Evolutionary conservation across 2,329 filamentous ascomycete species (phyloP), one percentile per base, ranked within the genome.

Genomic region (Claviceps africana): DNA sequence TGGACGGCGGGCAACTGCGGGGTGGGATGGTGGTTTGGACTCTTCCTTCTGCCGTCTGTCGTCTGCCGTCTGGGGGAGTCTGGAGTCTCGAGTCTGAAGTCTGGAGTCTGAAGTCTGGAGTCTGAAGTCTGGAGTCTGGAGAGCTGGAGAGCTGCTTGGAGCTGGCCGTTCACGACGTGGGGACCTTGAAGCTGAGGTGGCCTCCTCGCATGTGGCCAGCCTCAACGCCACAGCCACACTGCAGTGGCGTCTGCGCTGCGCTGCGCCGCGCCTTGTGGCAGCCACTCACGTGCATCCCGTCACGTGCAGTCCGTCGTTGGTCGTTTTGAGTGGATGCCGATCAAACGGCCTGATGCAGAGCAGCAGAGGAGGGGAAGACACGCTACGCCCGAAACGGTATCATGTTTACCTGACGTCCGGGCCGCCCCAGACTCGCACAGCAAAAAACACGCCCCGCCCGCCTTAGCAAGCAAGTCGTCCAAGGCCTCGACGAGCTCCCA

Each of bases 111-210:
- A 40, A 47, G 3, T 33, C 31, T 35, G 15, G 35, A 37, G 5
- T 17, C 35, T 37, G 15, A 15, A 17, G 35, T 15, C 35, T 33
- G 8, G 42, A 35, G 47, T 35, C 39, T 19, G 21, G 21, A 25
- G 25, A 25, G 25, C 25, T 25, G 25, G 25, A 3, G 11, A 51
- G 53, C 28, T 49, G 35, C 45, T 51, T 55, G 51, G 35, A 58
- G 61, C 58, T 62, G 25, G 25, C 50, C 43, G 48, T 53, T 51
- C 19, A 11, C 30, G 22, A 47, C 19, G 4, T 52, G 22, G n/a
- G 6, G n/a, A 48, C 54, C 56, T 43, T 63, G 61, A 63, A 62
- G 64, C 62, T 65, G 61, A 66, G 64, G 64, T 66, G 64, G 64
- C 64, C 64, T 66, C 35, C 64, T 66, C 35, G 51, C 54, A 52